Evolutionary conservation across 768 basidiomycete genomes (phyloP), one percentile per base, ranked within the genome.

Genomic region (Suillus variegatus): DNA sequence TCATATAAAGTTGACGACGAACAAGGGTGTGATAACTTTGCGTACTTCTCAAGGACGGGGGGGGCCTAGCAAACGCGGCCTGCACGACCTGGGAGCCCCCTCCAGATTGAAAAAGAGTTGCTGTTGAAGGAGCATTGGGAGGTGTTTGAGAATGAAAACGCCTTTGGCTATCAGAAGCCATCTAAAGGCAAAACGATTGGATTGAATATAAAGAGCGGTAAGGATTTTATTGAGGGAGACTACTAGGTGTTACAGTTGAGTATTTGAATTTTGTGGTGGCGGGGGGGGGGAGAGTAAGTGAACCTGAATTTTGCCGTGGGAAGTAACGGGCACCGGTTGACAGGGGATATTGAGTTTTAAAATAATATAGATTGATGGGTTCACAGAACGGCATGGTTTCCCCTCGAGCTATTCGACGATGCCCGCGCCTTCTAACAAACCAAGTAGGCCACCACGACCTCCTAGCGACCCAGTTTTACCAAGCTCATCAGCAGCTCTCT

Each of bases 381-480:
- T 47, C 46, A 47, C 60, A 52, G 8, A 32, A 22, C 41, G 47
- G 47, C 62, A 16, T n/a, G 14, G 20, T 12, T n/a, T 43, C 6
- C 41, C 16, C 41, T 43, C 8, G 1, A 9, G 8, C 36, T 36
- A 10, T 2, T 38, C 36, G 8, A 38, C 36, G 1, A 38, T 60
- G 4, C 82, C 82, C 22, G 77, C 81, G 0, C 85, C 86, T 54
- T 85, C 84, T 64, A 84, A 67, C 67, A 88, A 68, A 3, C 76
- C 76, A 36, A 88, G 71, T 3, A 86, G 75, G 1, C 86, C 86
- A 2, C 77, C 74, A 16, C 69, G 60, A n/a, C 68, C 63, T 9
- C 57, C 66, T 22, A 47, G 28, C 13, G 41, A 72, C 2, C 67
- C 66, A 35, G 49, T 65, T 13, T 69, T 65, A 20, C 72, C 67